Base-by-base conservation (phyloP, 257 asterid genomes). In the Salvia splendens region DNA sequence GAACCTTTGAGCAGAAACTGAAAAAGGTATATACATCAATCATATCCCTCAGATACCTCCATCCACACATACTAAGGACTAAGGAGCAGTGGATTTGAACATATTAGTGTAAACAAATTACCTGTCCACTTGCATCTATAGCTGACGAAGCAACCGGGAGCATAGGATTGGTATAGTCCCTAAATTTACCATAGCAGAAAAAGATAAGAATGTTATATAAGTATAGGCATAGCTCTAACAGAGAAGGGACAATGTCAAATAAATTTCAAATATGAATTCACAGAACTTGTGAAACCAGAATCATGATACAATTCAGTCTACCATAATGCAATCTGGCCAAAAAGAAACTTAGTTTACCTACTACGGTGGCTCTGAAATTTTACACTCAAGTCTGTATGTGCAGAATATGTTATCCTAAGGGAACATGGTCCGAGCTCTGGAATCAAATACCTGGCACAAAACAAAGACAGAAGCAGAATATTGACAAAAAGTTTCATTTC, bases 141-240 rank as follows among this genome's bases (percentile, higher is more conserved):
- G 98, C 98, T 17, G 98, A 92, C 54, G 95, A 94, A 40, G 98
- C 96, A 70, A 89, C 95, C 57, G 95, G 98, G 53, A 92, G 96
- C 74, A 66, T 46, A 69, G 95, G 97, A 79, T 89, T 92, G 69
- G 97, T 92, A 55, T 92, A 92, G 85, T 92, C 98, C 96, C 98
- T 92, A 72, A 38, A 82, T 66, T 42, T 53, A 65, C 54, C 12
- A 77, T 30, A 47, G 58, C 66, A 64, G 1, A 61, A 43, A 17
- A 5, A 55, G 48, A 55, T 61, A 54, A 10, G 12, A 67, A 61
- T 16, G 12, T 58, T 16, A 35, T n/a, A 61, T 41, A 60, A 24
- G 30, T 24, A 24, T 24, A 61, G 45, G 30, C 30, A 36, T 8
- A 28, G 57, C 45, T 56, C 12, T 11, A 52, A 28, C 5, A 47